phyloP scores from a whole-genome alignment of 2,329 filamentous ascomycete genomes.

The Aaosphaeria arxii region DNA sequence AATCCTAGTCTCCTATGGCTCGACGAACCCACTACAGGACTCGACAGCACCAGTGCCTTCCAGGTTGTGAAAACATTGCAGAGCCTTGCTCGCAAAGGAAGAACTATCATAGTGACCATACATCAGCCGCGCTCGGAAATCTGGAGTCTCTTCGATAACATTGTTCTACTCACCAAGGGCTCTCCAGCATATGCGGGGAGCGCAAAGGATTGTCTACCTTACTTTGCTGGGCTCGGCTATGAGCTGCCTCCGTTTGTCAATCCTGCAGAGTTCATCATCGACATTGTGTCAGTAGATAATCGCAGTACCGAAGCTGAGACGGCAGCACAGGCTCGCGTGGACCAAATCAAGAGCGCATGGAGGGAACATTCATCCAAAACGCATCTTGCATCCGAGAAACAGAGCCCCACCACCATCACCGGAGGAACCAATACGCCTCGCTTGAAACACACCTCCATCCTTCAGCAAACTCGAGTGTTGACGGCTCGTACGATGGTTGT shows the following conservation, averaged over 20 bases:
- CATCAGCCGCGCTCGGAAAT: conserved; percentile 78
- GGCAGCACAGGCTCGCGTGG: conserved; percentile 58
- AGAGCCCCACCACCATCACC: not conserved
- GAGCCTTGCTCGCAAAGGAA: conserved; percentile 62
- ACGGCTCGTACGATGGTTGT: conserved; percentile 68
- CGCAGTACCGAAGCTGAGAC: conserved; percentile 64
- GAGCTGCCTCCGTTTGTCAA: conserved; percentile 70
- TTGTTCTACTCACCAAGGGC: conserved; percentile 67
- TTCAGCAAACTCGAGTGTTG: conserved; percentile 63
- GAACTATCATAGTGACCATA: conserved; percentile 71
- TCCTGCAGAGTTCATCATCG: conserved; percentile 73
- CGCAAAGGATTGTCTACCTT: conserved; percentile 56
- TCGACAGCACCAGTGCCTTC: conserved; percentile 74
- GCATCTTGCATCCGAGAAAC: conserved; percentile 10
- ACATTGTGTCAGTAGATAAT: conserved; percentile 71
- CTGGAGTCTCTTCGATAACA: conserved; percentile 71
- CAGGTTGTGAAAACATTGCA: conserved; percentile 71
- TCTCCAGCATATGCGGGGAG: conserved; percentile 66
- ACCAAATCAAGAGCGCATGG: conserved; percentile 63
- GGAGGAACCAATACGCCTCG: not conserved
- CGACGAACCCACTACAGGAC: conserved; percentile 75
- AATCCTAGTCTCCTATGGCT: conserved; percentile 76
- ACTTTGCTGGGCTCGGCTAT: conserved; percentile 62
- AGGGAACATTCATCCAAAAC: conserved; percentile 18
- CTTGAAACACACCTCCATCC: conserved; percentile 51